Evolutionary conservation across 2,329 filamentous ascomycete species (phyloP).

Genomic region (Tolypocladium pustulatum): DNA sequence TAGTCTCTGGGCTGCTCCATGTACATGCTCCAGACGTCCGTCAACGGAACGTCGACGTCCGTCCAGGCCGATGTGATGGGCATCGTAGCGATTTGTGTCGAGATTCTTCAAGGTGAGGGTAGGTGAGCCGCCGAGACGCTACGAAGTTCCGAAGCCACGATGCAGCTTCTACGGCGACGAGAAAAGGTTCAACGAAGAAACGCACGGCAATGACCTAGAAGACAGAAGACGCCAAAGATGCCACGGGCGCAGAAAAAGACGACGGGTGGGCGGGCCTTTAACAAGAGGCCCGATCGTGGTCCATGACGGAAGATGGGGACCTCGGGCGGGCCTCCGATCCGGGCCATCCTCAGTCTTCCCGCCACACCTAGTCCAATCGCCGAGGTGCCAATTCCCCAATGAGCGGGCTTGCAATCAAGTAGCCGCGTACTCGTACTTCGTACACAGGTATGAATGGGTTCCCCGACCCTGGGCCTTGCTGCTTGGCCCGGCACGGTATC

Average conservation of each 20-base stretch:
- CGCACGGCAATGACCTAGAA: background rate
- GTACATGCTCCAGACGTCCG: slow-evolving; percentile 70
- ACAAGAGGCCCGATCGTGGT: background rate
- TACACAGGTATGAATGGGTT: too few relatives aligned
- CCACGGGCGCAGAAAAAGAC: background rate
- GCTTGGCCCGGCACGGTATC: background rate
- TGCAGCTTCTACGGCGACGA: background rate
- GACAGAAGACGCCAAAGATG: background rate
- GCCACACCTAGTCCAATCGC: background rate
- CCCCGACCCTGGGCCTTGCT: background rate
- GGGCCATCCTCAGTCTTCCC: background rate
- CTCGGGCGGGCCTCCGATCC: background rate
- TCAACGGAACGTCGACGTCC: slow-evolving; percentile 56
- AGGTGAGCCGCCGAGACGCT: background rate
- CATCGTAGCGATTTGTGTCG: slow-evolving; percentile 36
- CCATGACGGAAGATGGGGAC: background rate
- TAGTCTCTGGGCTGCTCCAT: slow-evolving; percentile 62
- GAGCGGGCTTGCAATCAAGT: background rate
- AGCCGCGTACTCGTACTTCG: background rate
- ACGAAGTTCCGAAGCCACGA: background rate
- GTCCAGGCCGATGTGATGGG: slow-evolving; percentile 58
- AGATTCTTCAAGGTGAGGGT: background rate
- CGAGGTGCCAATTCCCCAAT: background rate
- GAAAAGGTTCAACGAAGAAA: too few relatives aligned
- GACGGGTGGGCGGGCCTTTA: background rate